phyloP scores from a whole-genome alignment of 2,329 filamentous ascomycete genomes.

The Aspergillus arachidicola region DNA sequence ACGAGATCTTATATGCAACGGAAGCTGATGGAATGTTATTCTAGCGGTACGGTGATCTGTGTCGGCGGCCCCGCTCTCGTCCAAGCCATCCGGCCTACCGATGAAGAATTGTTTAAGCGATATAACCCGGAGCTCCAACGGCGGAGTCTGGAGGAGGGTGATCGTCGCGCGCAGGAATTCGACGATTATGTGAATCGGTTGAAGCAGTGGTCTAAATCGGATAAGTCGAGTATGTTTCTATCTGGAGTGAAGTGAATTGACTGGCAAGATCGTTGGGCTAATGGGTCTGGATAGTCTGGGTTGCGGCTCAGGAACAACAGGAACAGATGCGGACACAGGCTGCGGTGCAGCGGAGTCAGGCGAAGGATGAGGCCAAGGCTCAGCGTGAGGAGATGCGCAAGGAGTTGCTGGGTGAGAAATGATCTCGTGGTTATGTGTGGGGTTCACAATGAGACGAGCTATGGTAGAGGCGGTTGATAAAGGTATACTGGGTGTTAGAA shows the following conservation, averaged over 20 bases:
- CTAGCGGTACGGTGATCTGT: slow-evolving; percentile 70
- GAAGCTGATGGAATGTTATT: slow-evolving; percentile 9
- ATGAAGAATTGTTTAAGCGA: slow-evolving; percentile 85
- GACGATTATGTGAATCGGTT: slow-evolving; percentile 81
- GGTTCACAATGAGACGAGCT: slow-evolving; percentile 1
- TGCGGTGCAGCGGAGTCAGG: slow-evolving; percentile 26
- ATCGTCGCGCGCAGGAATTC: slow-evolving; percentile 79
- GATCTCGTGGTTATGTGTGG: background rate
- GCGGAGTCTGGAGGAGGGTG: slow-evolving; percentile 76
- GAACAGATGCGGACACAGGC: slow-evolving; percentile 31
- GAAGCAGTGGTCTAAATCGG: slow-evolving; percentile 86
- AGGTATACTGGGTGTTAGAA: background rate
- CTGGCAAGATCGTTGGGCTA: background rate
- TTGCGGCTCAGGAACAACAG: slow-evolving; percentile 40
- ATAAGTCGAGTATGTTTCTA: slow-evolving; percentile 74
- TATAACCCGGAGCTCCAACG: slow-evolving; percentile 96
- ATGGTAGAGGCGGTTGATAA: background rate
- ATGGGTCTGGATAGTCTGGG: slow-evolving; percentile 37
- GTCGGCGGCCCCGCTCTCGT: slow-evolving; percentile 86
- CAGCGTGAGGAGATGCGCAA: slow-evolving; percentile 45
- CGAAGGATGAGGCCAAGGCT: slow-evolving; percentile 35
- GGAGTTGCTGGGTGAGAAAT: slow-evolving; percentile 41
- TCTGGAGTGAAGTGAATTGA: background rate
- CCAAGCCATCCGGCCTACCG: slow-evolving; percentile 71
- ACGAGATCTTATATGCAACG: too few relatives aligned